Evolutionary conservation across 495 filamentous ascomycete genomes (phyloP), one percentile per base, ranked within the genome.

Genomic region (Penicillium coffeae): DNA sequence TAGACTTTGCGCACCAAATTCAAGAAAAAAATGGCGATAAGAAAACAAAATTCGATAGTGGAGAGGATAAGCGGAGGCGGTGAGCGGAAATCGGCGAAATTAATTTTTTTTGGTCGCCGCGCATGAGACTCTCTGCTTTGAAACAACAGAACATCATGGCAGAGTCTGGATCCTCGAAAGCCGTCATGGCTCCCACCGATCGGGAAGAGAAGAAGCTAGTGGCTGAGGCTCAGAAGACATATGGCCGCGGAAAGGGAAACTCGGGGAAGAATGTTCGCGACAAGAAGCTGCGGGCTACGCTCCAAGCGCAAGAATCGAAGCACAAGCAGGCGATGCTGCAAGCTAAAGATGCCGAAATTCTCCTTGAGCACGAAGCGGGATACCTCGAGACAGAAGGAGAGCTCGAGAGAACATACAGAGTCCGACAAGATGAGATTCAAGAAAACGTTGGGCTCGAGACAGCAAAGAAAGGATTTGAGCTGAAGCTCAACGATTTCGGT

Each of bases 311-410:
- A 39, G 93, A 98, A 59, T 70, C 69, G 39, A 90, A 88, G 63
- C 90, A 91, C 68, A 81, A 90, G 64, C 78, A 84, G 58, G 91
- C 91, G 2, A 69, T 85, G 0, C 65, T 93, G 8, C 83, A 84
- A 62, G 88, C 92, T 4, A 89, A 91, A 63, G 90, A 97, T 82
- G 89, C 90, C 5, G 94, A 97, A 72, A 95, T 97, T 51, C 74
- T 98, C 37, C 80, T 92, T 32, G 92, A 96, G 64, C 88, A 95
- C 58, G 76, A 83, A n/a, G 73, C 78, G 15, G 93, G 93, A 6
- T 93, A 93, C 55, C 67, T 98, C 32, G 88, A 97, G 65, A 81
- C 94, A 10, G 94, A 98, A 63, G 75, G 73, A 18, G 92, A 88
- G 65, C 77, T 98, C 41, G 93, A 98, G 63, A 73, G 80, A 61